Evolutionary conservation across 2,329 filamentous ascomycete species (phyloP).

Genomic region (Paradendryphiella salina): DNA sequence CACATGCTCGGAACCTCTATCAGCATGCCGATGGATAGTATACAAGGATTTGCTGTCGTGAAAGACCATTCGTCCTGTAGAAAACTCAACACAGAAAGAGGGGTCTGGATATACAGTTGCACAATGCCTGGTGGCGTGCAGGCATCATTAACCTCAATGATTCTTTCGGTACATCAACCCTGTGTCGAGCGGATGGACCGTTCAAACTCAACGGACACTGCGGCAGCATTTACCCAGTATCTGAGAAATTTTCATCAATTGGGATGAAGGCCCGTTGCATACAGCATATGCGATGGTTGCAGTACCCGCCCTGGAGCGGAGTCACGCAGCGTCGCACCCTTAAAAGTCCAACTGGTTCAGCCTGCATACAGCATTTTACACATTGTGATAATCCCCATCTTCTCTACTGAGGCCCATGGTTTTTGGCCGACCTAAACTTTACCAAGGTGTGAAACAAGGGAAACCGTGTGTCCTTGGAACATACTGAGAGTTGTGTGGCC

Average conservation of each 20-base stretch:
- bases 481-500: background rate
- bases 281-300: background rate
- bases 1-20: conserved; percentile 5
- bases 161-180: conserved; percentile 3
- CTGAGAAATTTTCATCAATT: background rate
- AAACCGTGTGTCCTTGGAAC: background rate
- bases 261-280: background rate
- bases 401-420: background rate
- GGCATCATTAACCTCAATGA: conserved; percentile 7
- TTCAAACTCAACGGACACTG: background rate
- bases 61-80: conserved; percentile 13
- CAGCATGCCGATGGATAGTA: background rate
- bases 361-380: background rate
- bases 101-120: conserved; percentile 10
- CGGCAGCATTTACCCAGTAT: conserved; percentile 11
- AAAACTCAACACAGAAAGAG: conserved; percentile 13
- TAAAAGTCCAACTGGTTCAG: background rate
- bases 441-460: conserved; percentile 3
- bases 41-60: background rate
- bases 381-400: background rate
- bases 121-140: conserved; percentile 17
- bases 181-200: background rate
- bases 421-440: background rate
- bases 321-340: background rate
- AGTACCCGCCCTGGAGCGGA: background rate